Conservation (phyloP, 2,329 filamentous ascomycete species). For the Conoideocrella luteorostrata region DNA sequence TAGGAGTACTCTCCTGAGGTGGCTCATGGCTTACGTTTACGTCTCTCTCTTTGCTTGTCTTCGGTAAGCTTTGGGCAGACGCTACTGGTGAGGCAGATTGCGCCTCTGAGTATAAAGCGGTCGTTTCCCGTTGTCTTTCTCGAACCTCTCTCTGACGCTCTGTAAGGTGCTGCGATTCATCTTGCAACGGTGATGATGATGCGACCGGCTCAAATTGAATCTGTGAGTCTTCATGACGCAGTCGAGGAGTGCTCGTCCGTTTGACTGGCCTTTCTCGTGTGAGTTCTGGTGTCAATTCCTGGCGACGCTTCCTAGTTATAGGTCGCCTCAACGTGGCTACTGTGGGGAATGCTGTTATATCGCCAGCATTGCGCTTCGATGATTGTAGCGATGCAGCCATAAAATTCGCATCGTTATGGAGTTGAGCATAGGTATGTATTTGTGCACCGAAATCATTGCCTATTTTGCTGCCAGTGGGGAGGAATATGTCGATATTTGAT, state of each 20-base stretch:
- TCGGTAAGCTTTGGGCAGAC: conserved; percentile 15
- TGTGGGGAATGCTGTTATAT: conserved; percentile 8
- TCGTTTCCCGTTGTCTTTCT: conserved; percentile 62
- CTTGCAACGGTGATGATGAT: conserved; percentile 43
- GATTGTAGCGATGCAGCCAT: conserved; percentile 25
- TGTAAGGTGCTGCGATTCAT: conserved; percentile 69
- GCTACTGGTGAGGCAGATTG: conserved; percentile 40
- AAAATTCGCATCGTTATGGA: conserved; percentile 39
- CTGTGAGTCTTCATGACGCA: conserved; percentile 77
- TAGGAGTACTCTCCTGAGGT: conserved; percentile 39
- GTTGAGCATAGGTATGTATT: conserved; percentile 38
- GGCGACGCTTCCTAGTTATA: conserved; percentile 21
- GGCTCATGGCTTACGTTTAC: conserved; percentile 11
- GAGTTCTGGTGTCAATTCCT: conserved; percentile 21
- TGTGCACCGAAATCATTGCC: conserved; percentile 33
- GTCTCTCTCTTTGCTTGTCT: conserved; percentile 12
- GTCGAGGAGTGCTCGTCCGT: conserved; percentile 38
- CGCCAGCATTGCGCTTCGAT: conserved; percentile 17
- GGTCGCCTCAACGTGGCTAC: conserved; percentile 15
- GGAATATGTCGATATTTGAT: conserved; percentile 41
- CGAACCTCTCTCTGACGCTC: conserved; percentile 74
- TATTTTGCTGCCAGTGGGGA: conserved; percentile 37
- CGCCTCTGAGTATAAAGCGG: conserved; percentile 62
- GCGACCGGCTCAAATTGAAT: conserved; percentile 67
- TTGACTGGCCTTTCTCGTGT: conserved; percentile 18